Evolutionary conservation across 1,139 yeast genomes (phyloP), one percentile per base, ranked within the genome.

Genomic region (Petasospora fabianii): DNA sequence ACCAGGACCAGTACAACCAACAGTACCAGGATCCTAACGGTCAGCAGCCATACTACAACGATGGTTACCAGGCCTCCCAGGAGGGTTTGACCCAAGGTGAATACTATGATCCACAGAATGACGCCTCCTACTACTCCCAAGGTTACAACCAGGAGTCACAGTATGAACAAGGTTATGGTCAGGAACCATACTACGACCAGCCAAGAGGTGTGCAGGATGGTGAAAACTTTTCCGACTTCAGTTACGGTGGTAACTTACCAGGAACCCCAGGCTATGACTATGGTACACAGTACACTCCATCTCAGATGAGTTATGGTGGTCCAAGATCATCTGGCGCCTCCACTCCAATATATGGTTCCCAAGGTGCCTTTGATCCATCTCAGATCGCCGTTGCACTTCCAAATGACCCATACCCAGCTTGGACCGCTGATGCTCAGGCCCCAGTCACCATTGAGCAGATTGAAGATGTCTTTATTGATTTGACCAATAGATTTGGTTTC

Each of bases 321-420:
- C 84, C 84, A 49, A 73, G 94, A 60, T 83, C 95, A 1, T 84
- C 95, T 12, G 97, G 97, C 44, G 88, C 97, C 32, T 86, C 96
- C 5, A 94, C 98, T 26, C 98, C 99, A 30, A 80, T 88, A 52
- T 88, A 88, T 61, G 97, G 97, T 30, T 66, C 64, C 22, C 60
- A 61, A 34, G 76, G 73, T 30, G 75, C 61, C 19, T 79, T 82
- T 57, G 94, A 84, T 56, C 85, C 88, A 39, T 69, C 80, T 60
- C 87, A 68, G 42, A 64, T 71, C 34, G 76, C 73, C 27, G 66
- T 69, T 60, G 75, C 77, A 42, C 43, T 62, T 42, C 68, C 68
- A 38, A 60, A 59, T 30, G 97, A 95, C 51, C 96, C 96, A 29
- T 92, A 90, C 61, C 96, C 96, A 34, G 95, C 97, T 24, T 92